Conservation (phyloP, 257 asterid genomes). For the Salvia hispanica region DNA sequence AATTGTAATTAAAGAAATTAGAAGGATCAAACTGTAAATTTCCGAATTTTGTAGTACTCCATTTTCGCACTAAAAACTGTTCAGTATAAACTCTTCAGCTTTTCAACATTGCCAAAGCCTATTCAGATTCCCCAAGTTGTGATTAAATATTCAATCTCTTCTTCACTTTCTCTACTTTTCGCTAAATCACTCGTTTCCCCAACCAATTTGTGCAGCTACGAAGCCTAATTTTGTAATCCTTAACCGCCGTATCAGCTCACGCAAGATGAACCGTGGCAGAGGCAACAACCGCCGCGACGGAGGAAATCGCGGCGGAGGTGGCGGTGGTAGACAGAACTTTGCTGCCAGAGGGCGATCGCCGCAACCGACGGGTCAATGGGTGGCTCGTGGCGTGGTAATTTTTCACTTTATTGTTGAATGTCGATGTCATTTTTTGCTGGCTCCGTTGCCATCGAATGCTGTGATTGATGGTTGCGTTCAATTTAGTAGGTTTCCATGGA, state of each 20-base stretch:
- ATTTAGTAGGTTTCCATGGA: too few relatives aligned
- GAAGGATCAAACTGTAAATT: neutral
- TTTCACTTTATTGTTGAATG: neutral
- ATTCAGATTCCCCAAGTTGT: constrained; percentile 4
- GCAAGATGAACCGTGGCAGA: constrained; percentile 36
- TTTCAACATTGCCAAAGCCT: neutral
- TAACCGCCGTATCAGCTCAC: constrained; percentile 5
- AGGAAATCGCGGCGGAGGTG: constrained; percentile 26
- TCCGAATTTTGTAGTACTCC: too few relatives aligned
- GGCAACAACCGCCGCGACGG: constrained; percentile 31
- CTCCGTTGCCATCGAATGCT: constrained; percentile 1
- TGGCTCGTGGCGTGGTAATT: constrained; percentile 31
- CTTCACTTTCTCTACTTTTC: neutral
- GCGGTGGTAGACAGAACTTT: constrained; percentile 28
- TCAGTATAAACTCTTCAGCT: too few relatives aligned
- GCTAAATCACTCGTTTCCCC: constrained; percentile 12
- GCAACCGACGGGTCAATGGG: neutral
- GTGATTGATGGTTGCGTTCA: neutral
- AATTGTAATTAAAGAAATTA: neutral
- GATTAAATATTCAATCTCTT: neutral
- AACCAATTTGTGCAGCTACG: neutral
- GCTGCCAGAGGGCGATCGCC: constrained; percentile 29
- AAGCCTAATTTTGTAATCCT: constrained; percentile 16
- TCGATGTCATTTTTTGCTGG: neutral
- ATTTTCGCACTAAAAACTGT: constrained; percentile 15